phyloP scores from a whole-genome alignment of 2,329 filamentous ascomycete genomes.

The Neophaeococcomyces mojaviensis region DNA sequence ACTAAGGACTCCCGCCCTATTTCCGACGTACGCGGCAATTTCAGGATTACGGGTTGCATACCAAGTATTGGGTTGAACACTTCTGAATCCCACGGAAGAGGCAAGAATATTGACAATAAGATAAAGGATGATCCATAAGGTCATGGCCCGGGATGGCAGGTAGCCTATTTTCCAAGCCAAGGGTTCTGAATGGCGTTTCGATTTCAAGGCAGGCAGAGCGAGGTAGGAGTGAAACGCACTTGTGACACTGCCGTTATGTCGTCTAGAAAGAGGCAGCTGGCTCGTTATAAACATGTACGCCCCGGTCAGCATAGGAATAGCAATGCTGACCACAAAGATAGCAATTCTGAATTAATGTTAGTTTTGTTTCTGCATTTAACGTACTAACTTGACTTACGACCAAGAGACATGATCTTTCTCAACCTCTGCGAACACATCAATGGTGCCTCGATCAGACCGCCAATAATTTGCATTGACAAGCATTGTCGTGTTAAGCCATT shows the following conservation, averaged over 20 bases:
- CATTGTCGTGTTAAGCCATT: slow-evolving; percentile 27
- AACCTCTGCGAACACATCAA: slow-evolving; percentile 25
- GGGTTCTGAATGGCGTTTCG: slow-evolving; percentile 12
- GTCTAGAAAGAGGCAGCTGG: neutral
- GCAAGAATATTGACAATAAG: slow-evolving; percentile 27
- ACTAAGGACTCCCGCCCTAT: slow-evolving; percentile 16
- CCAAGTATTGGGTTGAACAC: slow-evolving; percentile 22
- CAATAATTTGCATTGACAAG: slow-evolving; percentile 26
- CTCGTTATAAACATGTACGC: slow-evolving; percentile 14
- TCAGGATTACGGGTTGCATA: slow-evolving; percentile 7
- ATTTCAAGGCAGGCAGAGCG: slow-evolving; percentile 12
- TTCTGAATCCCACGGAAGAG: slow-evolving; percentile 21
- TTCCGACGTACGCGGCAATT: slow-evolving; percentile 13
- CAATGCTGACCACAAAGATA: slow-evolving; percentile 18
- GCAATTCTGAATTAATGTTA: slow-evolving; percentile 1
- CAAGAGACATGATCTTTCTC: slow-evolving; percentile 27
- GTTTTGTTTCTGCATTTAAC: neutral
- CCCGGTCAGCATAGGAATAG: slow-evolving; percentile 16
- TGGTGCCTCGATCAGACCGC: slow-evolving; percentile 23
- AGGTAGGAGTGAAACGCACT: slow-evolving; percentile 4
- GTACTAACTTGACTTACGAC: slow-evolving; percentile 22
- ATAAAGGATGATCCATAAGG: slow-evolving; percentile 25
- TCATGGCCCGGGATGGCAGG: slow-evolving; percentile 23
- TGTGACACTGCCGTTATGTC: neutral
- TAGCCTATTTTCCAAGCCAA: slow-evolving; percentile 16